phyloP scores from a whole-genome alignment of 176 grass and related monocot species.

The Puya raimondii region DNA sequence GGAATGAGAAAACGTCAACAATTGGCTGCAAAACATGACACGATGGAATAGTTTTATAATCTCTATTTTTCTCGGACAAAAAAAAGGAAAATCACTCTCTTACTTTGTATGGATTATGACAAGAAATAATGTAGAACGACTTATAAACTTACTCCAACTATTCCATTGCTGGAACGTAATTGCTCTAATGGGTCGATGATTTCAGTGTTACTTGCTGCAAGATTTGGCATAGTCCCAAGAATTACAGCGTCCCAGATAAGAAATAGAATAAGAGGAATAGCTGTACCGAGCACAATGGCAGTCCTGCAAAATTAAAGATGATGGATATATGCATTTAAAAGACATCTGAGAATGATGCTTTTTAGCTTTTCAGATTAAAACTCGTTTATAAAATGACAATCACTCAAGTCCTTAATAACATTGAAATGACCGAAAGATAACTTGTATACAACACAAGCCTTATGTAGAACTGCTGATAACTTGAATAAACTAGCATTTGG shows the following conservation, averaged over 20 bases:
- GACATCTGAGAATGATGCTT: slow-evolving; percentile 6
- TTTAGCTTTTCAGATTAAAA: slow-evolving; percentile 4
- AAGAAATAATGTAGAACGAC: slow-evolving; percentile 11
- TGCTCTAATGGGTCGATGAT: slow-evolving; percentile 56
- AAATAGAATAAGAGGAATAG: slow-evolving; percentile 85
- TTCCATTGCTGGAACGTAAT: slow-evolving; percentile 63
- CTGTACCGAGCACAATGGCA: slow-evolving; percentile 63
- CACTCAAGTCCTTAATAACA: neutral
- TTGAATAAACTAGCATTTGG: no score
- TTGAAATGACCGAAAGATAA: no score
- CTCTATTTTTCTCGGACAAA: neutral
- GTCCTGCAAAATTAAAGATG: slow-evolving; percentile 47
- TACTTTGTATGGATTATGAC: neutral
- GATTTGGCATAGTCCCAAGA: slow-evolving; percentile 53
- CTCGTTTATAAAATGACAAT: neutral
- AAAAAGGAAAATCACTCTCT: no score
- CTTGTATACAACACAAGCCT: no score
- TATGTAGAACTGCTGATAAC: no score
- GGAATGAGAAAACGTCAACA: slow-evolving; percentile 83
- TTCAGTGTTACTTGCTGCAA: slow-evolving; percentile 25
- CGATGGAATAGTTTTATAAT: neutral
- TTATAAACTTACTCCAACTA: slow-evolving; percentile 53
- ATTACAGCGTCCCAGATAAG: slow-evolving; percentile 89
- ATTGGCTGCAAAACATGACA: slow-evolving; percentile 55
- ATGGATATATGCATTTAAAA: neutral